phyloP scores from a whole-genome alignment of 2,329 filamentous ascomycete genomes.

The Claviceps capensis region DNA sequence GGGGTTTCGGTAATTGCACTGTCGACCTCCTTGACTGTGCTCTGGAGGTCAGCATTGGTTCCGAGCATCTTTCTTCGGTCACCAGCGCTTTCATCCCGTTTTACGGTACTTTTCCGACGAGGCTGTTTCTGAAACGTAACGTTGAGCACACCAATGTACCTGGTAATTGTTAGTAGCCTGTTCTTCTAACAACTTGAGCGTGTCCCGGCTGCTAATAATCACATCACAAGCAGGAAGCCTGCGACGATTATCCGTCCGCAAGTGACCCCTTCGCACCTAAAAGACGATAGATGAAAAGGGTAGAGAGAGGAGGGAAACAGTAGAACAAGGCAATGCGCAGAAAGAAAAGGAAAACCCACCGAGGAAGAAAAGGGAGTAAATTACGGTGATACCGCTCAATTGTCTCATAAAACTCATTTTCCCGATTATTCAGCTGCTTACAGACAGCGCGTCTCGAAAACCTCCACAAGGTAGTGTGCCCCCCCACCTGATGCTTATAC shows the following conservation, averaged over 20 bases:
- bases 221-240: background rate
- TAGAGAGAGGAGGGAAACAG: background rate
- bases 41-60: slow-evolving; percentile 5
- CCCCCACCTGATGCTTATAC: slow-evolving; percentile 93
- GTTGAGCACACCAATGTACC: slow-evolving; percentile 93
- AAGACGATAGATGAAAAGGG: background rate
- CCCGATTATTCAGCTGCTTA: slow-evolving; percentile 94
- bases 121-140: slow-evolving; percentile 82
- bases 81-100: slow-evolving; percentile 30
- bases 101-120: slow-evolving; percentile 47
- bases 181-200: background rate
- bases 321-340: background rate
- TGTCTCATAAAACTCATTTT: slow-evolving; percentile 97
- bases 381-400: slow-evolving; percentile 86
- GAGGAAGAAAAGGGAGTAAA: slow-evolving; percentile 78
- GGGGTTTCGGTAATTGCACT: background rate
- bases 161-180: slow-evolving; percentile 21
- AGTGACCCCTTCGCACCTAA: no score
- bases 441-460: slow-evolving; percentile 93
- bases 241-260: no score
- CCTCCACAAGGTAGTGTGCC: slow-evolving; percentile 89
- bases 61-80: slow-evolving; percentile 24
- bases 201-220: background rate
- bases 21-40: slow-evolving; percentile 3
- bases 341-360: slow-evolving; percentile 32